Evolutionary conservation across 2,329 filamentous ascomycete genomes (phyloP), one percentile per base, ranked within the genome.

Genomic region (Ascochyta fabae): DNA sequence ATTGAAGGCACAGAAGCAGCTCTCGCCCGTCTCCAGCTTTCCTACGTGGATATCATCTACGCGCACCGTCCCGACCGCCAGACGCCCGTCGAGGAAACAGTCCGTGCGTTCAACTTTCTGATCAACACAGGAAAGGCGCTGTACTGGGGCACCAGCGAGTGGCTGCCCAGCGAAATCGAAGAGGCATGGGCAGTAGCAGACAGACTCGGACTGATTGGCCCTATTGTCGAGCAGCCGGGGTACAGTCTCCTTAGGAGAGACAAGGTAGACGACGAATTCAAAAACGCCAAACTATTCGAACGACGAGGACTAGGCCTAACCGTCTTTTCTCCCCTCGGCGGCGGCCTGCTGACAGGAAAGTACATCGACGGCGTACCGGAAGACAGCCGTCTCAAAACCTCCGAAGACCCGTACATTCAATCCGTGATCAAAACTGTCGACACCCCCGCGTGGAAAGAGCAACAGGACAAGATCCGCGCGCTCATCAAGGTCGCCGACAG

Each of bases 71-170:
- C 87, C 0, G 88, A 91, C 67, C 81, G 85, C 6, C 78, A 84
- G 23, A 90, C 87, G 0, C 87, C 87, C 4, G 90, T 90, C 77
- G 86, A 89, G 71, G 88, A 90, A 75, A 86, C 83, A 0, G 87
- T 90, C 26, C 84, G 87, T 44, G 86, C 84, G 39, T 90, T 91
- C 79, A 90, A 90, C 77, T 82, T 89, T 72, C 75, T 90, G 48
- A 89, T 91, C 70, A 79, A 86, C 72, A 81, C 80, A 0, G 88
- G 88, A 61, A 86, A 89, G 76, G 84, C 86, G 2, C 84, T 90
- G 60, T 87, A 87, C 77, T 87, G 84, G 84, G 84, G 85, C 44
- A 87, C 85, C 0, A 82, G 79, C 0, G 84, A 87, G 67, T 87
- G 85, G 84, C 77, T 75, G 27, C 83, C 84, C 5, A 71, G 72